phyloP scores from a whole-genome alignment of 768 basidiomycete species.

The Boletus fagicola region DNA sequence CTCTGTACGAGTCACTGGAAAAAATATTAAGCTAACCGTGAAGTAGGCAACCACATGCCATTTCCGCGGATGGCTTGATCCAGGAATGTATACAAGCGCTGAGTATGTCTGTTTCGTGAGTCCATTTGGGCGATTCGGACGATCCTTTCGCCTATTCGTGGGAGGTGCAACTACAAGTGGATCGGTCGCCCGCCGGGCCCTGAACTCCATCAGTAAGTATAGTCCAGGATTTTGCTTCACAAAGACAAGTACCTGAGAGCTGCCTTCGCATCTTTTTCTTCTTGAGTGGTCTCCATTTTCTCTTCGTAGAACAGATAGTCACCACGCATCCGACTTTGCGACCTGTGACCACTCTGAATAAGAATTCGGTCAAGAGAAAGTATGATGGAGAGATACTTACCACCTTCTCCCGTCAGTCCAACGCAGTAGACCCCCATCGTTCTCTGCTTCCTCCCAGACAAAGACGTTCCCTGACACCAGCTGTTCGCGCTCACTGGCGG shows the following conservation, averaged over 20 bases:
- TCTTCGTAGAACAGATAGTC: conserved; percentile 85
- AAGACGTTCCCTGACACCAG: conserved; percentile 73
- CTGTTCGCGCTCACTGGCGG: conserved; percentile 65
- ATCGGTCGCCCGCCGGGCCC: conserved; percentile 60
- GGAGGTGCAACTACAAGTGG: conserved; percentile 56
- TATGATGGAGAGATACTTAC: conserved; percentile 35
- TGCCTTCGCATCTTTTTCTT: conserved; percentile 76
- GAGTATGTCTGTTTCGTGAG: conserved; percentile 86
- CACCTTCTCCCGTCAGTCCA: conserved; percentile 85
- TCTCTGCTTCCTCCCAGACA: conserved; percentile 83
- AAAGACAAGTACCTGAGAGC: conserved; percentile 56
- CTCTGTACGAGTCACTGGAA: neutral
- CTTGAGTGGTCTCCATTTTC: conserved; percentile 76
- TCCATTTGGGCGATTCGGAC: conserved; percentile 77
- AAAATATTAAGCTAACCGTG: conserved; percentile 45
- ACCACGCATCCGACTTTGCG: conserved; percentile 80
- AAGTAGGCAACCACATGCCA: conserved; percentile 88
- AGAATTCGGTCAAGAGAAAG: conserved; percentile 2
- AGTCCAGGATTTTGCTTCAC: neutral
- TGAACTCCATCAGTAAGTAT: conserved; percentile 26
- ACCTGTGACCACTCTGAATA: conserved; percentile 43
- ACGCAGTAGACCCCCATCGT: conserved; percentile 62
- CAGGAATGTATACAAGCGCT: conserved; percentile 66
- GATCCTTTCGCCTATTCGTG: conserved; percentile 68
- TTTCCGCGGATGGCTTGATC: conserved; percentile 56